Conservation (phyloP, 169 alveolate species). For the Haemoproteus tartakovskyi region DNA sequence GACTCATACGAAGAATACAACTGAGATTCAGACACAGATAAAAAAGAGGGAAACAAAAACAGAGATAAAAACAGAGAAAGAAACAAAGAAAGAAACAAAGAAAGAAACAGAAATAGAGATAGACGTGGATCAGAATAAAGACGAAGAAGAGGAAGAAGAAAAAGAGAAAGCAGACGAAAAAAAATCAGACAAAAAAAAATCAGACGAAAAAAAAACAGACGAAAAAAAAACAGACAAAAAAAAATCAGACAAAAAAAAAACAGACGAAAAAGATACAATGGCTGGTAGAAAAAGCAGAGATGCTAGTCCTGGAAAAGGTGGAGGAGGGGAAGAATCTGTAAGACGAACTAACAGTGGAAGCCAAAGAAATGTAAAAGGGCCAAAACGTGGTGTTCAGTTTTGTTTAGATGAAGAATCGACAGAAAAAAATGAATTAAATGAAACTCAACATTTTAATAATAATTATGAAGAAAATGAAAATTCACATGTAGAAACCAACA, state of each 20-base stretch:
- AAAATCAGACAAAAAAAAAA: no score
- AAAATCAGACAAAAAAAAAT: background rate
- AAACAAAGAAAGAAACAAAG: no score
- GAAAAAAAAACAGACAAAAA: no score
- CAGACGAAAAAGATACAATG: no score
- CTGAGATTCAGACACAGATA: background rate
- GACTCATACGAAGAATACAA: background rate
- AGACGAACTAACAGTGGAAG: background rate
- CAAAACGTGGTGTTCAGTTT: constrained; percentile 9
- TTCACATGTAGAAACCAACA: background rate
- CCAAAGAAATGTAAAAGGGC: constrained; percentile 7
- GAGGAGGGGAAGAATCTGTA: no score
- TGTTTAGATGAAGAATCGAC: background rate
- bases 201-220: no score
- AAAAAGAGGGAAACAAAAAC: background rate
- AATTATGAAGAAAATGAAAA: background rate
- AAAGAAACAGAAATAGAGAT: no score
- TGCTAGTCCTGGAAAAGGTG: no score
- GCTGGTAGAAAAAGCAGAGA: no score
- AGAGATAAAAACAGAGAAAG: no score
- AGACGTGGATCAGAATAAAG: no score
- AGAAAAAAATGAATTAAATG: background rate
- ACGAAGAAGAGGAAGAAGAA: background rate
- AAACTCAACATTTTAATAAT: background rate
- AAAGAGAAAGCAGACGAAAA: background rate